A percentile compares a stretch with the other conserved stretches of the same genome.
These are phyloP conservation scores for Yarrowia sp. DNA, from an alignment of 805 yeast species.

Conservation along the genomic window DNA sequence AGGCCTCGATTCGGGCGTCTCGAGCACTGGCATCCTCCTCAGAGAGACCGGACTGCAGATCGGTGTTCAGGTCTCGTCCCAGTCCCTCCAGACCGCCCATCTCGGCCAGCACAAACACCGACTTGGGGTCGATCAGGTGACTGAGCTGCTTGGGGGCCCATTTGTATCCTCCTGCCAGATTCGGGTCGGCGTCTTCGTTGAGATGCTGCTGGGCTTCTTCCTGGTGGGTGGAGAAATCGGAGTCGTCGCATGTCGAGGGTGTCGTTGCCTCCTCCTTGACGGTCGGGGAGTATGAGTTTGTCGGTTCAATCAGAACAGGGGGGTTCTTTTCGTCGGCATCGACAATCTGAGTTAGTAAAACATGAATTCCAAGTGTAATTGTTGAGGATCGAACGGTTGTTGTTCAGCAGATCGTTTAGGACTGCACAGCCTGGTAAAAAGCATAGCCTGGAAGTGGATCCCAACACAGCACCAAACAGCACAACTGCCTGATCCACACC, in stretches of 20 bases:
- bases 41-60: slow-evolving; percentile 48
- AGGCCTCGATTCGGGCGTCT: slow-evolving; percentile 55
- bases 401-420: too few relatives aligned
- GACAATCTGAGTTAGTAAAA: slow-evolving; percentile 25
- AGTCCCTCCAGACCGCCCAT: slow-evolving; percentile 52
- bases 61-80: slow-evolving; percentile 47
- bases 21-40: slow-evolving; percentile 42
- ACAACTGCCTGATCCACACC: too few relatives aligned
- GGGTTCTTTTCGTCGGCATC: slow-evolving; percentile 24
- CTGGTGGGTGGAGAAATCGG: slow-evolving; percentile 3
- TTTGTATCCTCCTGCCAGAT: slow-evolving; percentile 18
- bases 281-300: slow-evolving; percentile 18
- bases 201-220: slow-evolving; percentile 30
- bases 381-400: too few relatives aligned
- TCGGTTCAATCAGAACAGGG: slow-evolving; percentile 15
- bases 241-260: slow-evolving; percentile 13
- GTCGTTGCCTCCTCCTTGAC: slow-evolving; percentile 16
- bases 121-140: slow-evolving; percentile 52
- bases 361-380: too few relatives aligned
- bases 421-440: too few relatives aligned
- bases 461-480: too few relatives aligned
- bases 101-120: slow-evolving; percentile 49
- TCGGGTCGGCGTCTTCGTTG: slow-evolving; percentile 18
- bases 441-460: too few relatives aligned
- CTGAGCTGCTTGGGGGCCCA: slow-evolving; percentile 43